Percentiles rank a stretch among this genome's conserved stretches.
Evolutionary conservation across 2,329 filamentous ascomycete genomes (phyloP).

Genomic region (Ilyonectria robusta): DNA sequence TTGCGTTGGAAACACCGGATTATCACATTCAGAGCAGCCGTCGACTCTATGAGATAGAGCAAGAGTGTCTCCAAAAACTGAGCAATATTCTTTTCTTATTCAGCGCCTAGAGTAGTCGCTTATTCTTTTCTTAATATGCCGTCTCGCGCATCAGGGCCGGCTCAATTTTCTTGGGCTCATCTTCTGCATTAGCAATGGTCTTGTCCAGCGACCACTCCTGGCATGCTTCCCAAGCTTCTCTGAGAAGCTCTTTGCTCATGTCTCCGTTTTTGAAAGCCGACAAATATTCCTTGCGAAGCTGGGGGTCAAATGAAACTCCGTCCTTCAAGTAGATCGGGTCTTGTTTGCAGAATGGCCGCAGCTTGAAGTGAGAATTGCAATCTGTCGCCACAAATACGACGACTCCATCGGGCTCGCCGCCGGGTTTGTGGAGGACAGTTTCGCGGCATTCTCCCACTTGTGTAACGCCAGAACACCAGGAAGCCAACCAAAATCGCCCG

Average conservation of each 20-base stretch:
- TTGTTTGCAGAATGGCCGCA: constrained; percentile 21
- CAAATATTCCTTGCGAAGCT: background rate
- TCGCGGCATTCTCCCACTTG: constrained; percentile 1
- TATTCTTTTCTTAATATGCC: background rate
- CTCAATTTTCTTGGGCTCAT: background rate
- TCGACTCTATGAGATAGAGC: no score
- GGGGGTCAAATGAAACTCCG: constrained; percentile 7
- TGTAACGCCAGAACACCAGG: background rate
- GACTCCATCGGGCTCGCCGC: background rate
- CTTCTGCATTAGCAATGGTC: background rate
- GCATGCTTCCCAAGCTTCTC: background rate
- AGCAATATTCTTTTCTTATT: no score
- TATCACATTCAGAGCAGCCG: no score
- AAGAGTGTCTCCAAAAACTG: no score
- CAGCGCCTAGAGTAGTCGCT: no score
- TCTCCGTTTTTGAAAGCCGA: background rate
- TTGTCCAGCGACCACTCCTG: background rate
- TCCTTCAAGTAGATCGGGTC: constrained; percentile 13
- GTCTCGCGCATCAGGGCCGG: background rate
- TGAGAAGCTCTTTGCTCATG: background rate
- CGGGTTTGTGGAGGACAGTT: background rate
- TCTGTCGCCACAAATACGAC: constrained; percentile 22
- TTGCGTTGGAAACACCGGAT: no score
- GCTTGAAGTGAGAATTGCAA: background rate
- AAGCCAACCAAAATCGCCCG: background rate